Percentiles rank a stretch among this genome's conserved stretches.
These are phyloP conservation scores for Cercospora sojina DNA, from an alignment of 2,329 filamentous ascomycete genomes.

Conservation along the genomic window DNA sequence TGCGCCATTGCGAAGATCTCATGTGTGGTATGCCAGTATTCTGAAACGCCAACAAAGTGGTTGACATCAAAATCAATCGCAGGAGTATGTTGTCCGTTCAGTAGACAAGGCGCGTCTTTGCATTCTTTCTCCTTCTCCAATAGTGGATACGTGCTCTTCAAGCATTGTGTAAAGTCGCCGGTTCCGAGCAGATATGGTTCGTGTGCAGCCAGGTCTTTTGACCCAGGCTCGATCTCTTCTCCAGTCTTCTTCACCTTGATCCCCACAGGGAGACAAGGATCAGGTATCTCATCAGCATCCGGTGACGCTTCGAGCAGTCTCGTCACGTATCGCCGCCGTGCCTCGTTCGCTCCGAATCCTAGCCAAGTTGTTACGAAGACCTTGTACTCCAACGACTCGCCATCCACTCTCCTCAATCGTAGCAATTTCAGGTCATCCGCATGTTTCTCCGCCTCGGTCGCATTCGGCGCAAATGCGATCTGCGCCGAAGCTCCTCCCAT, in stretches of 20 bases:
- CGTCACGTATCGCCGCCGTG: conserved; percentile 79
- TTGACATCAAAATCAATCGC: conserved; percentile 97
- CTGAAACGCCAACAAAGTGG: conserved; percentile 95
- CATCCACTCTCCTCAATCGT: conserved; percentile 79
- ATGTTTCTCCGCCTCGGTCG: conserved; percentile 85
- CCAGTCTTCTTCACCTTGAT: conserved; percentile 74
- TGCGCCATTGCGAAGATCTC: conserved; percentile 80
- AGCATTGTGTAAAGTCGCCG: conserved; percentile 80
- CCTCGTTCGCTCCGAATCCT: conserved; percentile 94
- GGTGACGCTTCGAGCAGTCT: conserved; percentile 67
- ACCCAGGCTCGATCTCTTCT: conserved; percentile 52
- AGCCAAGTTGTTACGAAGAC: conserved; percentile 97
- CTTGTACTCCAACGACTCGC: conserved; percentile 72
- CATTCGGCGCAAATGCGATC: conserved; percentile 94
- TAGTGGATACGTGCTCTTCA: conserved; percentile 77
- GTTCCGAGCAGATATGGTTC: conserved; percentile 70
- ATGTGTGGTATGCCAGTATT: conserved; percentile 98
- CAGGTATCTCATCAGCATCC: conserved; percentile 72
- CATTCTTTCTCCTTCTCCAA: conserved; percentile 88
- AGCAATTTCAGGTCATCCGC: conserved; percentile 84
- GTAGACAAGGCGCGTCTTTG: conserved; percentile 75
- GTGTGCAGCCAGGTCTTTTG: conserved; percentile 42
- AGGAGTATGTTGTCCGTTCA: conserved; percentile 89
- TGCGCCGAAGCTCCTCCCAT: conserved; percentile 98
- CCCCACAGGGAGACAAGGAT: conserved; percentile 84